These are phyloP conservation scores for Plasmopara viticola DNA, from an alignment of 352 stramenopile genomes.

Conservation along the genomic window DNA sequence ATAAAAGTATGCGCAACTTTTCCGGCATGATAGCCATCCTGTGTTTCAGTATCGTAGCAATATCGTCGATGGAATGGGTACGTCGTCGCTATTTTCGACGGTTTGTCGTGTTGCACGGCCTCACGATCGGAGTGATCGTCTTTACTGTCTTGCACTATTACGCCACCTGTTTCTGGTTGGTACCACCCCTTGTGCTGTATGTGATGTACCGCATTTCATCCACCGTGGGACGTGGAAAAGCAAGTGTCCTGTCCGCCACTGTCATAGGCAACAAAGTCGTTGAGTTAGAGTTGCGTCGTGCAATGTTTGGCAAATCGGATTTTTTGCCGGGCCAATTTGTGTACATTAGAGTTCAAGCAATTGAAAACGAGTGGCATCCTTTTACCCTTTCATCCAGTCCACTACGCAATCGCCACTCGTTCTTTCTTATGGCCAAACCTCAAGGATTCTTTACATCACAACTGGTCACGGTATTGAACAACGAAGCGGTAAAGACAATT, in stretches of 20 bases:
- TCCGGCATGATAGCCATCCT: constrained; percentile 46
- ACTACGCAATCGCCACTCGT: constrained; percentile 30
- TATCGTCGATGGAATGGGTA: constrained; percentile 46
- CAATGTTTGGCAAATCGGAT: constrained; percentile 13
- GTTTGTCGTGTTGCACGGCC: constrained; percentile 48
- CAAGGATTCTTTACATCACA: constrained; percentile 52
- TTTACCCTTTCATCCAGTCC: constrained; percentile 70
- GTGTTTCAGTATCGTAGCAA: constrained; percentile 29
- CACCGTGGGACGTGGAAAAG: constrained; percentile 30
- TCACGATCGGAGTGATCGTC: constrained; percentile 43
- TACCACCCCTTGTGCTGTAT: constrained; percentile 46
- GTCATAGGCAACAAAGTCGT: constrained; percentile 42
- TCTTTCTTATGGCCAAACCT: constrained; percentile 55
- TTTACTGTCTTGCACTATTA: constrained; percentile 67
- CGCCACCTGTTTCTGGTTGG: constrained; percentile 49
- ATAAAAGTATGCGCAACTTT: constrained; percentile 60
- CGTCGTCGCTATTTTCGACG: constrained; percentile 44
- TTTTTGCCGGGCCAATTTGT: constrained; percentile 63
- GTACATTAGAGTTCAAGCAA: constrained; percentile 56
- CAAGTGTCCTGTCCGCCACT: constrained; percentile 34
- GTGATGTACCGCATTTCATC: constrained; percentile 56
- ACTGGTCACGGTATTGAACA: constrained; percentile 41
- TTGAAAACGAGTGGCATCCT: constrained; percentile 63
- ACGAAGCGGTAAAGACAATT: constrained; percentile 34
- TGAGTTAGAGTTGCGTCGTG: constrained; percentile 50